These are phyloP conservation scores for Gastrodia elata DNA, from an alignment of 106 monocot genomes.

Conservation along the genomic window DNA sequence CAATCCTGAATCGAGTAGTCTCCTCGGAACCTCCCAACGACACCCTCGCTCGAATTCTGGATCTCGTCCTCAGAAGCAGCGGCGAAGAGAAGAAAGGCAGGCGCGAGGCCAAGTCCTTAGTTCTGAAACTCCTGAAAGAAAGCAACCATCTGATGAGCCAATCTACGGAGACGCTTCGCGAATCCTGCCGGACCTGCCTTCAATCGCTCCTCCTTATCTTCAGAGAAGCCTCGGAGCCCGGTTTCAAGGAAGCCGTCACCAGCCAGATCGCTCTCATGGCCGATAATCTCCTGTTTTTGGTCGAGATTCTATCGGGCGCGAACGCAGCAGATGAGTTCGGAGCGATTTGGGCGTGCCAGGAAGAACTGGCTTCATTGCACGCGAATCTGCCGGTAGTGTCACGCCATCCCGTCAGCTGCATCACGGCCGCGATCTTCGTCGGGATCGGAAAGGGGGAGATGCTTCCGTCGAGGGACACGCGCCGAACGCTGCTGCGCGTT, in stretches of 20 bases:
- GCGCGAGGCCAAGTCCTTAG: slow-evolving; percentile 83
- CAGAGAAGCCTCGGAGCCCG: slow-evolving; percentile 44
- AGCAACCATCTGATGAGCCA: slow-evolving; percentile 45
- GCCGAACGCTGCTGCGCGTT: slow-evolving; percentile 51
- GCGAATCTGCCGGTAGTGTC: slow-evolving; percentile 55
- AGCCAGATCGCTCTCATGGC: slow-evolving; percentile 59
- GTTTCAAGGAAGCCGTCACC: slow-evolving; percentile 43
- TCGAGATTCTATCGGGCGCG: slow-evolving; percentile 77
- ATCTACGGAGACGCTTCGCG: slow-evolving; percentile 58
- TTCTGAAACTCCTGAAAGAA: slow-evolving; percentile 82
- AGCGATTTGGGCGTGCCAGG: slow-evolving; percentile 54
- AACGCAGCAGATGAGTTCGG: slow-evolving; percentile 69
- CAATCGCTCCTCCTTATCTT: slow-evolving; percentile 50
- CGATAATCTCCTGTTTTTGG: slow-evolving; percentile 83
- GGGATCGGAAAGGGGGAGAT: slow-evolving; percentile 90
- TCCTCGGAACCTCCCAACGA: slow-evolving; percentile 62
- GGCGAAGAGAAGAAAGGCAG: slow-evolving; percentile 83
- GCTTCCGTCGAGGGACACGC: slow-evolving; percentile 75
- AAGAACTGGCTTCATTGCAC: slow-evolving; percentile 59
- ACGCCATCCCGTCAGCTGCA: slow-evolving; percentile 72
- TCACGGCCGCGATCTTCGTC: slow-evolving; percentile 76
- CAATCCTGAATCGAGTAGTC: slow-evolving; percentile 77
- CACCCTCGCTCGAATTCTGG: slow-evolving; percentile 67
- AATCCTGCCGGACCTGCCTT: slow-evolving; percentile 59
- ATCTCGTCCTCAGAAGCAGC: slow-evolving; percentile 81